Conservation (phyloP, 257 asterid species). For the Solanum infundibuliforme region DNA sequence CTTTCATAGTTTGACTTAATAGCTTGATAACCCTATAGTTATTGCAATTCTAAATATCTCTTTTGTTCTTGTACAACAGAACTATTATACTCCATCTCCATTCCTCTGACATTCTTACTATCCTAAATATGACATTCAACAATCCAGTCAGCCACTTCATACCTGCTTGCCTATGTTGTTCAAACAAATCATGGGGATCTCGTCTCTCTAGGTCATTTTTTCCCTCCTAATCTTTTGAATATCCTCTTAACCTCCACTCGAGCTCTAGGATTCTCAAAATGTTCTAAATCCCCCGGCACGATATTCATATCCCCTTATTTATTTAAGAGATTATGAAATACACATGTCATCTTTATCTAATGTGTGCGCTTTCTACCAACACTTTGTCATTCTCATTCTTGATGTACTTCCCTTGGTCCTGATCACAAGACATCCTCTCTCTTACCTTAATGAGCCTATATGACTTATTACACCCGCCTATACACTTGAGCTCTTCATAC, state of each 20-base stretch:
- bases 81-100: background rate
- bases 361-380: background rate
- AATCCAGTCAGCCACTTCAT: background rate
- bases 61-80: background rate
- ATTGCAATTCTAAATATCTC: background rate
- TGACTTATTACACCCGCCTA: background rate
- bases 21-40: background rate
- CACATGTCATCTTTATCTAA: background rate
- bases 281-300: background rate
- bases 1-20: background rate
- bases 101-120: background rate
- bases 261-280: background rate
- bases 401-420: background rate
- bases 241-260: background rate
- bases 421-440: background rate
- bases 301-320: background rate
- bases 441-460: background rate
- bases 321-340: background rate
- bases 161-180: background rate
- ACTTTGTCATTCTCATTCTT: background rate
- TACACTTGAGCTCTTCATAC: background rate
- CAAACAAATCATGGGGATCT: too few species aligned
- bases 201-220: background rate
- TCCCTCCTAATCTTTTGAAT: background rate
- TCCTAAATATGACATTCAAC: background rate